phyloP scores from a whole-genome alignment of 352 stramenopile species.

The Hyaloperonospora arabidopsidis region DNA sequence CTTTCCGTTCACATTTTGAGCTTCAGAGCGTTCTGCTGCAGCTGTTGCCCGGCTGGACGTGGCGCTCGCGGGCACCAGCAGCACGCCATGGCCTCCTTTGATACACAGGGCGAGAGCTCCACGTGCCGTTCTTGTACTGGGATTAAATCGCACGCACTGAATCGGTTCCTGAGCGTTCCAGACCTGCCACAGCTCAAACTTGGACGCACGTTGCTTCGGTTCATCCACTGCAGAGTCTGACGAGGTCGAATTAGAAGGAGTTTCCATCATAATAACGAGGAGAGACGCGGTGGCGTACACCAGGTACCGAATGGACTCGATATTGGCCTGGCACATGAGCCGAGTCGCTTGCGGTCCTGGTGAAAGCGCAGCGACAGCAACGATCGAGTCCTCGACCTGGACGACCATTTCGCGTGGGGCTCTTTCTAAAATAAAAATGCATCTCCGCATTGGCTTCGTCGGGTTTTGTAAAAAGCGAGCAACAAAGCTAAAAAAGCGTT shows the following conservation, averaged over 20 bases:
- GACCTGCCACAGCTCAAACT: constrained; percentile 66
- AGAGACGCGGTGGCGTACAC: constrained; percentile 49
- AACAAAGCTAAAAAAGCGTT: too few relatives aligned
- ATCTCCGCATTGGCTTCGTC: too few relatives aligned
- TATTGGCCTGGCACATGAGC: constrained; percentile 32
- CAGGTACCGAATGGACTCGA: constrained; percentile 52
- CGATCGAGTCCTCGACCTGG: constrained; percentile 36
- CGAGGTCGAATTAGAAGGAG: constrained; percentile 4
- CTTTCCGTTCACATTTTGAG: constrained; percentile 4
- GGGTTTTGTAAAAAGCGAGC: too few relatives aligned
- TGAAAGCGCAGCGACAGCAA: constrained; percentile 39
- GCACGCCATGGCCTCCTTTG: constrained; percentile 50
- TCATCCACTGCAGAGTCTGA: constrained; percentile 1
- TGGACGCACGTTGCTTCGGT: constrained; percentile 18
- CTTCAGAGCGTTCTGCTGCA: constrained; percentile 11
- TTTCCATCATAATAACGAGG: constrained; percentile 55
- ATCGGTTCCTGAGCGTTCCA: constrained; percentile 43
- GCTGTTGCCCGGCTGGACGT: constrained; percentile 21
- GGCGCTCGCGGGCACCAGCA: constrained; percentile 46
- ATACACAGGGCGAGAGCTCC: constrained; percentile 57
- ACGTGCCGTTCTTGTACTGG: constrained; percentile 36
- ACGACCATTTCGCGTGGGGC: constrained; percentile 30
- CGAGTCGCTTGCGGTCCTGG: constrained; percentile 9
- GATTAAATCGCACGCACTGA: constrained; percentile 51
- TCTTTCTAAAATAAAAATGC: too few relatives aligned